Percentiles rank a stretch among this genome's conserved stretches.
Evolutionary conservation across 192 early-diverging fungal species (phyloP).

Genomic region (Coemansia aciculifera): DNA sequence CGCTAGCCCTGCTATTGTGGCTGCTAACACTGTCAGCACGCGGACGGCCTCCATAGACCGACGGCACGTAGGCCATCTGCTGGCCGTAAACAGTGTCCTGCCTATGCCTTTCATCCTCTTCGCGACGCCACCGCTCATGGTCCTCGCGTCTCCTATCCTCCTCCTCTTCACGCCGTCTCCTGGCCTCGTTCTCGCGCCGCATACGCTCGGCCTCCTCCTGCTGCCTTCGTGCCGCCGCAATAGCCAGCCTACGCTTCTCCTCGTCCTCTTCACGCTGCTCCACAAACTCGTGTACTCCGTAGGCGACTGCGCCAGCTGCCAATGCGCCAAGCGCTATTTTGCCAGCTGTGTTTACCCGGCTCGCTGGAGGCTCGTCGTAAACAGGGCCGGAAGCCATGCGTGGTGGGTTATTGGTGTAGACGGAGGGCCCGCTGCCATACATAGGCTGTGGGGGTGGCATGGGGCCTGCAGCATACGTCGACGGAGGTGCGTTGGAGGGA

Average conservation of each 20-base stretch:
- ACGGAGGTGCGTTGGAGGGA: not conserved
- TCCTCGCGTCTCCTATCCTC: conserved; percentile 25
- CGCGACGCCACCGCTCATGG: conserved; percentile 26
- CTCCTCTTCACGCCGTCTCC: conserved; percentile 34
- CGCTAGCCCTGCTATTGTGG: conserved; percentile 21
- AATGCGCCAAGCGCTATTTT: conserved; percentile 35
- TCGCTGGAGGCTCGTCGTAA: not conserved
- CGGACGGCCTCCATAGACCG: not conserved
- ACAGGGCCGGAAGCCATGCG: not conserved
- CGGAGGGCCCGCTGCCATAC: conserved; percentile 6
- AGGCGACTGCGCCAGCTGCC: conserved; percentile 42
- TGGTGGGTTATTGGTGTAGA: not conserved
- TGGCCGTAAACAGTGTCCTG: conserved; percentile 9
- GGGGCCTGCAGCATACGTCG: not conserved
- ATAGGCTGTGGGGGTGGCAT: not conserved
- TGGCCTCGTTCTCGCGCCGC: conserved; percentile 33
- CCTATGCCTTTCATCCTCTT: conserved; percentile 19
- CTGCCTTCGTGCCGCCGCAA: conserved; percentile 10
- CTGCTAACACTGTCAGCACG: conserved; percentile 9
- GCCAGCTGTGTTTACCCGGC: conserved; percentile 29
- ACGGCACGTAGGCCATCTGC: not conserved
- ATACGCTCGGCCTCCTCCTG: conserved; percentile 25
- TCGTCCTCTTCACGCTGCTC: conserved; percentile 21
- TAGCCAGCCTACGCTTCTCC: conserved; percentile 10
- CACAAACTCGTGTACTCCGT: conserved; percentile 43